A percentile compares a stretch with the other conserved stretches of the same genome.
These are phyloP conservation scores for Geum urbanum DNA, from an alignment of 306 rosid species.

Conservation along the genomic window DNA sequence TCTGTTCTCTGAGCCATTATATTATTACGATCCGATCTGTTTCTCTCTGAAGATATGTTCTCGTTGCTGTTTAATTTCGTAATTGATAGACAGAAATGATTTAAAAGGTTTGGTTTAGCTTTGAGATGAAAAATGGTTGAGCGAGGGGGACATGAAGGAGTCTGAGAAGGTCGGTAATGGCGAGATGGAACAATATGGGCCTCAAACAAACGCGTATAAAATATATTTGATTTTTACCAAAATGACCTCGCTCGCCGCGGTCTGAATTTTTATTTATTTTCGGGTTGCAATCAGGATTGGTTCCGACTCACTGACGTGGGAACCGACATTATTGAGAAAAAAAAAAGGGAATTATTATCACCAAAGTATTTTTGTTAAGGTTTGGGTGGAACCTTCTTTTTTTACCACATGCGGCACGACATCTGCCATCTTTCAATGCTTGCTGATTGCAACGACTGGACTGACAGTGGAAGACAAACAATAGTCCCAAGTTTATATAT, in stretches of 20 bases:
- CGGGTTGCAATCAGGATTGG: neutral
- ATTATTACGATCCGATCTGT: too few relatives aligned
- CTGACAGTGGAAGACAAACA: neutral
- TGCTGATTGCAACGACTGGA: neutral
- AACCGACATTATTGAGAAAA: constrained; percentile 23
- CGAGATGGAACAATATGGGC: constrained; percentile 53
- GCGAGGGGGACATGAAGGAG: constrained; percentile 42
- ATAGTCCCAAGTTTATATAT: too few relatives aligned
- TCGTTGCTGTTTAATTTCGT: too few relatives aligned
- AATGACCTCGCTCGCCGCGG: constrained; percentile 21
- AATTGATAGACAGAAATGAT: too few relatives aligned
- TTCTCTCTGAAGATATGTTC: too few relatives aligned
- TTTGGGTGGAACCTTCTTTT: neutral
- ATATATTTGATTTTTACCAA: constrained; percentile 38
- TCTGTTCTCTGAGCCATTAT: constrained; percentile 69
- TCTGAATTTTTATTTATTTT: too few relatives aligned
- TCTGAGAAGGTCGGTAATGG: constrained; percentile 59
- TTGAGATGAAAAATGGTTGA: neutral
- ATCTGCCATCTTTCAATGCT: constrained; percentile 3
- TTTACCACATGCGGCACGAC: constrained; percentile 15
- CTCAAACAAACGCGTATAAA: constrained; percentile 73
- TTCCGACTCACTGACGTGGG: constrained; percentile 23
- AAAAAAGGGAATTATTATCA: neutral
- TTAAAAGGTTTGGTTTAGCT: constrained; percentile 18
- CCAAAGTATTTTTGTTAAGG: neutral